phyloP scores from a whole-genome alignment of 441 rosid genomes.

The Flueggea neowawraea region DNA sequence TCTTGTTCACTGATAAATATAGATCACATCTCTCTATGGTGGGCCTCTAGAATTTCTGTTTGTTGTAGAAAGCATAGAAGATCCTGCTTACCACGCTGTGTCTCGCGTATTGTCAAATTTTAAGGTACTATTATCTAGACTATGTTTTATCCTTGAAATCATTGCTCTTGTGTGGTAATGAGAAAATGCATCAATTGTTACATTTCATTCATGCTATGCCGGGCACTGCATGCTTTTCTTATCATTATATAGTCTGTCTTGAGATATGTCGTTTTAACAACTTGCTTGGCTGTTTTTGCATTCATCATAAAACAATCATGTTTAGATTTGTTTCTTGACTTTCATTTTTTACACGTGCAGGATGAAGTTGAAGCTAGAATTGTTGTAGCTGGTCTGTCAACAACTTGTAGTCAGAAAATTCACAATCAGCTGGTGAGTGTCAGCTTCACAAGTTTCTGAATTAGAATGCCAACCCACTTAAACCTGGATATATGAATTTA shows the following conservation, averaged over 20 bases:
- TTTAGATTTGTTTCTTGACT: not conserved
- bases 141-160: too few species aligned
- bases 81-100: constrained; percentile 69
- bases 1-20: constrained; percentile 19
- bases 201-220: too few species aligned
- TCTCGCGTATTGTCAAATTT: constrained; percentile 51
- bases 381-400: constrained; percentile 87
- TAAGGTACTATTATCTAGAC: constrained; percentile 33
- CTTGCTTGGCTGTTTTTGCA: too few species aligned
- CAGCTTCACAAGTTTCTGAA: not conserved
- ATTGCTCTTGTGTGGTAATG: too few species aligned
- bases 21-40: constrained; percentile 85
- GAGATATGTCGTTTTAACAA: too few species aligned
- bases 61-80: constrained; percentile 76
- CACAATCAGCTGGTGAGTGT: constrained; percentile 95
- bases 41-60: constrained; percentile 82
- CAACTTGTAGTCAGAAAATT: constrained; percentile 98
- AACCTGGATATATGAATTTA: too few species aligned
- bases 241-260: too few species aligned
- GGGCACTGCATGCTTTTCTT: too few species aligned
- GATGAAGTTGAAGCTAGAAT: constrained; percentile 77
- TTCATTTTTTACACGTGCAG: constrained; percentile 38
- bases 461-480: too few species aligned
- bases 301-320: too few species aligned
- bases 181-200: too few species aligned